Evolutionary conservation across 2,329 filamentous ascomycete genomes (phyloP), one percentile per base, ranked within the genome.

Genomic region (Fusarium luffae): DNA sequence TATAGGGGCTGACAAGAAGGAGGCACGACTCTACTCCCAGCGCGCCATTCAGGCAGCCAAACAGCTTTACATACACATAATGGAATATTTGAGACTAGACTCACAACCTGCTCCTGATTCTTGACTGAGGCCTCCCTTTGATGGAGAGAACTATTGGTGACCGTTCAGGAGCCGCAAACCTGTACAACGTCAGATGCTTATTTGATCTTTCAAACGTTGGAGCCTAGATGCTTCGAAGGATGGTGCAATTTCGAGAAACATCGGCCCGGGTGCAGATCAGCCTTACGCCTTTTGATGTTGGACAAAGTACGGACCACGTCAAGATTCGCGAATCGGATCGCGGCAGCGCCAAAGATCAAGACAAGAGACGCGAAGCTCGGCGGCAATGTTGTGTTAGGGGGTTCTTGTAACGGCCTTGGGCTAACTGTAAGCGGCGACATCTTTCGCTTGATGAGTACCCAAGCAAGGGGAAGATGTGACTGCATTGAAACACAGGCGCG

Each of bases 361-460:
- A 50, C 50, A 55, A 49, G 48, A 69, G 64, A 48, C 50, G 54
- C 55, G 60, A 71, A 32, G 40, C 40, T 40, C 41, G 68, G 55
- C 64, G 56, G 54, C 23, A 71, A 62, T 46, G 41, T 18, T 58
- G 40, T 52, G 32, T 34, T 12, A 37, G 44, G 46, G 37, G 43
- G 43, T 52, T 46, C 21, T 30, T 59, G 41, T 52, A 43, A 68
- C 21, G 13, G 42, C 34, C 23, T 56, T 43, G 47, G 54, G 34
- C 72, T 75, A 74, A 59, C 72, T 68, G 30, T 40, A 75, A 72
- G 46, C 13, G 67, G 72, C 30, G 49, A 63, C 37, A 74, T 74
- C 42, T 71, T 71, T 75, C 70, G 49, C 42, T 46, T 18, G 32
- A 27, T 40, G 37, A 41, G 52, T 41, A 50, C 41, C 54, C 28